A percentile compares a stretch with the other conserved stretches of the same genome.
Evolutionary conservation across 164 flowering plant genomes (phyloP).

Genomic region (Vitis rotundifolia): DNA sequence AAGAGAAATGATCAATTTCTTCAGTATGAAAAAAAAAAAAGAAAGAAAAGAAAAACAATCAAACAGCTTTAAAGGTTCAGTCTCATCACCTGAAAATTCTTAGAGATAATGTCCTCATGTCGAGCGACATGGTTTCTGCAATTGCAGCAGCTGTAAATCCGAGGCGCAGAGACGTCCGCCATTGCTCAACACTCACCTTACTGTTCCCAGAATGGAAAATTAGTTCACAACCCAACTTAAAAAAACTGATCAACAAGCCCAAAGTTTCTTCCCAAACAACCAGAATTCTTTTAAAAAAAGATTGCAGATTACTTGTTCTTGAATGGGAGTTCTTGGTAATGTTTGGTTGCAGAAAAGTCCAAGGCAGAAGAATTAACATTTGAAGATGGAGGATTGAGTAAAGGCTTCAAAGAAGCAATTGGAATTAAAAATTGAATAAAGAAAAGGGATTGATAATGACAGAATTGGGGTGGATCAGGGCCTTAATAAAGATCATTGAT

Average conservation of each 20-base stretch:
- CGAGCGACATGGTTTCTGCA: slow-evolving; percentile 34
- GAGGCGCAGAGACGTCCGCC: slow-evolving; percentile 25
- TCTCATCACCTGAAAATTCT: slow-evolving; percentile 34
- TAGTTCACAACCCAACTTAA: no score
- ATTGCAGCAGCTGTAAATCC: slow-evolving; percentile 38
- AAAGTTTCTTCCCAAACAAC: no score
- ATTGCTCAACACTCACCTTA: slow-evolving; percentile 10
- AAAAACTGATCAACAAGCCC: no score
- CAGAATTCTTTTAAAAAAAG: no score
- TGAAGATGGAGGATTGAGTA: slow-evolving; percentile 13
- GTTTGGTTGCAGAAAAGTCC: background rate
- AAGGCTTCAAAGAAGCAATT: slow-evolving; percentile 15
- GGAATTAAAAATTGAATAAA: background rate
- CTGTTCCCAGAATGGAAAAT: slow-evolving; percentile 7
- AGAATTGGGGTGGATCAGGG: background rate
- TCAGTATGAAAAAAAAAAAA: no score
- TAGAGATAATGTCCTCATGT: slow-evolving; percentile 45
- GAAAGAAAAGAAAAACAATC: no score
- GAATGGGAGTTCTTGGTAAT: no score
- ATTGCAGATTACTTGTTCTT: no score
- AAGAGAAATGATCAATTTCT: no score
- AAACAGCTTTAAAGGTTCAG: no score
- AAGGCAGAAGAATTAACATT: background rate
- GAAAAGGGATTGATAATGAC: slow-evolving; percentile 13
- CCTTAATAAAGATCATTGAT: no score